Evolutionary conservation across 2,329 filamentous ascomycete species (phyloP).

Genomic region (Penicillium sp.): DNA sequence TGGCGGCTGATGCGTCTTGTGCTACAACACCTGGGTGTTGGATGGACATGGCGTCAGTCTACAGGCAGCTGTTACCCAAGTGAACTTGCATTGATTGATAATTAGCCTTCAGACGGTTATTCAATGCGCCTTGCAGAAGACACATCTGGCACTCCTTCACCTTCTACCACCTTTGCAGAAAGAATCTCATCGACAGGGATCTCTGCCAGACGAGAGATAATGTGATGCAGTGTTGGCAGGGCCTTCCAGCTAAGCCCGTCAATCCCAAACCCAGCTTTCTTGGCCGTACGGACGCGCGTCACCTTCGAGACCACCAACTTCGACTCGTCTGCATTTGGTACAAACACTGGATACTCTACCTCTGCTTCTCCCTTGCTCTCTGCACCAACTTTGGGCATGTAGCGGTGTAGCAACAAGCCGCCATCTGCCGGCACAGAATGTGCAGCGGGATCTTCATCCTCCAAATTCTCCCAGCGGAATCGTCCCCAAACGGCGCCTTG

Average conservation of each 20-base stretch:
- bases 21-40: background rate
- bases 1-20: background rate
- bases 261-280: slow-evolving; percentile 53
- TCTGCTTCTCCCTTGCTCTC: slow-evolving; percentile 56
- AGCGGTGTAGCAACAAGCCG: slow-evolving; percentile 56
- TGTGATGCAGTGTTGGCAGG: slow-evolving; percentile 65
- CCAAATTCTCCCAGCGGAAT: slow-evolving; percentile 44
- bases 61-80: too few species aligned
- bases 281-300: slow-evolving; percentile 33
- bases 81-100: background rate
- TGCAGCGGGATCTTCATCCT: slow-evolving; percentile 30
- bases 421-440: slow-evolving; percentile 24
- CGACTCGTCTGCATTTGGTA: slow-evolving; percentile 38
- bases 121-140: slow-evolving; percentile 25
- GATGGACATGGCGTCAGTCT: background rate
- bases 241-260: slow-evolving; percentile 57
- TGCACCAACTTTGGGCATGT: slow-evolving; percentile 61
- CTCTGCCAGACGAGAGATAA: slow-evolving; percentile 57
- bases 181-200: slow-evolving; percentile 63
- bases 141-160: slow-evolving; percentile 53
- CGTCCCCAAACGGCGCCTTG: slow-evolving; percentile 48
- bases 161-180: slow-evolving; percentile 61
- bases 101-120: background rate
- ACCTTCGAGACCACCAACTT: slow-evolving; percentile 34
- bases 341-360: slow-evolving; percentile 57